A percentile compares a stretch with the other conserved stretches of the same genome.
Conservation (phyloP, 305 asterid species). For the Fraxinus floribunda region DNA sequence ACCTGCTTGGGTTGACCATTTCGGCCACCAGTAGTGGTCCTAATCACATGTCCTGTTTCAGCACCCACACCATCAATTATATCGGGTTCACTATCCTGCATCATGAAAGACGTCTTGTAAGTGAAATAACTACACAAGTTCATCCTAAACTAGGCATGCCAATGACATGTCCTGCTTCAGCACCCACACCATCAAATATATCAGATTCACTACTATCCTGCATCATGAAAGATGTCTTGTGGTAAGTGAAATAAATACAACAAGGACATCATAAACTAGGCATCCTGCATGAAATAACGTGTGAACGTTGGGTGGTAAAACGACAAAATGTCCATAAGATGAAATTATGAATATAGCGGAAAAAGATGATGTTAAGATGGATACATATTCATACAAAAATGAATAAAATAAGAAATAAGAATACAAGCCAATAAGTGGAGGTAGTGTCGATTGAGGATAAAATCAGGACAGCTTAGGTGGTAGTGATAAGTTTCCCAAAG, state of each 20-base stretch:
- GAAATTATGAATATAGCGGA: background rate
- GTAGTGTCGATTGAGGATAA: background rate
- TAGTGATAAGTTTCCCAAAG: background rate
- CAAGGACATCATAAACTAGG: background rate
- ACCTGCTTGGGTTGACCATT: slow-evolving; percentile 97
- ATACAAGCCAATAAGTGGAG: background rate
- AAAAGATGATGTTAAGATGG: background rate
- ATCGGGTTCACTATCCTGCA: slow-evolving; percentile 97
- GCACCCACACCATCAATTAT: slow-evolving; percentile 90
- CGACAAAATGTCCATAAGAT: background rate
- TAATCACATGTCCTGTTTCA: slow-evolving; percentile 84
- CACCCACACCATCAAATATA: slow-evolving; percentile 82
- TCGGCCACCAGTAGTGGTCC: slow-evolving; percentile 84
- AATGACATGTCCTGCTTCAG: slow-evolving; percentile 85
- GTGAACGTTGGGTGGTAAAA: background rate
- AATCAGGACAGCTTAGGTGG: background rate
- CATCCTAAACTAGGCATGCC: slow-evolving; percentile 17
- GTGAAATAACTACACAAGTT: background rate
- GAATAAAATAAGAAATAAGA: background rate
- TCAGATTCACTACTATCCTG: slow-evolving; percentile 98
- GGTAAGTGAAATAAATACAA: background rate
- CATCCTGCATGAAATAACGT: slow-evolving; percentile 18
- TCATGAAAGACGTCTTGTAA: background rate
- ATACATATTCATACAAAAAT: background rate
- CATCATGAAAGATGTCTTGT: slow-evolving; percentile 16